Percentiles rank a stretch among this genome's conserved stretches.
phyloP scores from a whole-genome alignment of 148 eudicot genomes.

The Rheum nobile region DNA sequence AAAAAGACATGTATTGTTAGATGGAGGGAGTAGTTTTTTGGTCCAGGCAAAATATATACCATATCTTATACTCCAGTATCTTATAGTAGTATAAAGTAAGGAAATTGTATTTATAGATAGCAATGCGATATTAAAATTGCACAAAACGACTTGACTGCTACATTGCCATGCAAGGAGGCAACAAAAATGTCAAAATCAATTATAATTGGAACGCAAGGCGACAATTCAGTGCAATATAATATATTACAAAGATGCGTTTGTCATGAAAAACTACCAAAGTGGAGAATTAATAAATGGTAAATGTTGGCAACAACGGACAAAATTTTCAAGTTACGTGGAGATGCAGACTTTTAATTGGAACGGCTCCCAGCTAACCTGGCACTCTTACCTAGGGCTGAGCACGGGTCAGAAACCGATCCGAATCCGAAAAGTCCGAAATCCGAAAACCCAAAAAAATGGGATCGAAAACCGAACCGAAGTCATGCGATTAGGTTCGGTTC shows the following conservation, averaged over 20 bases:
- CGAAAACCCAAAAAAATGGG: too few species aligned
- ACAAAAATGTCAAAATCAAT: conserved; percentile 7
- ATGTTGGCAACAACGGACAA: background rate
- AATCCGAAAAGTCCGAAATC: too few species aligned
- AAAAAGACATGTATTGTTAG: too few species aligned
- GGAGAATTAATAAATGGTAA: background rate
- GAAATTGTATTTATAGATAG: background rate
- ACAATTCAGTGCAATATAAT: background rate
- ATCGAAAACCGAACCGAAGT: too few species aligned
- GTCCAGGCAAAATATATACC: background rate
- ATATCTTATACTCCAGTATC: background rate
- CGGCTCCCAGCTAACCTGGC: background rate
- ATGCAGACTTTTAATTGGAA: background rate
- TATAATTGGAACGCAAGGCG: background rate
- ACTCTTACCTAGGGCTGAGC: background rate
- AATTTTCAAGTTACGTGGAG: background rate
- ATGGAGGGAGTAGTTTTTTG: too few species aligned
- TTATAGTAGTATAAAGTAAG: background rate
- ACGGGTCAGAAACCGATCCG: too few species aligned
- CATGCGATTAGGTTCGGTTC: too few species aligned
- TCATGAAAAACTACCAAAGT: background rate
- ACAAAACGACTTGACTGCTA: background rate
- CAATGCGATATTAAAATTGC: background rate
- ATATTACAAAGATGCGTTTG: background rate
- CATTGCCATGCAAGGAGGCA: background rate